phyloP scores from a whole-genome alignment of 169 alveolate genomes.

The Cardiosporidium cionae region DNA sequence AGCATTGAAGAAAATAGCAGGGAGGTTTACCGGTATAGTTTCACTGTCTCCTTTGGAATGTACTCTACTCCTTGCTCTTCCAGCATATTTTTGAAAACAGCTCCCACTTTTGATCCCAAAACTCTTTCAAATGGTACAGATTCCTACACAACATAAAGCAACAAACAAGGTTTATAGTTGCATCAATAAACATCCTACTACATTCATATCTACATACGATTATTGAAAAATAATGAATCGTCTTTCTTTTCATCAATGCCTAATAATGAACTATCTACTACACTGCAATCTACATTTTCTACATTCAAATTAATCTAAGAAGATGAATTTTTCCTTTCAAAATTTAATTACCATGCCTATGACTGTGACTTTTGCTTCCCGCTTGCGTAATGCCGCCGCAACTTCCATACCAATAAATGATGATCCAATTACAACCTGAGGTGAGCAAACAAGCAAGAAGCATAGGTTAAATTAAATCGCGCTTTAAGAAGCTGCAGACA shows the following conservation, averaged over 20 bases:
- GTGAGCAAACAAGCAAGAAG: not conserved
- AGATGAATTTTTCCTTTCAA: too few species aligned
- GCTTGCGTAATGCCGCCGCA: conserved; percentile 23
- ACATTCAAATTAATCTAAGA: too few species aligned
- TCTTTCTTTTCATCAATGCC: too few species aligned
- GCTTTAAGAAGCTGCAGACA: not conserved
- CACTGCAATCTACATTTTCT: not conserved
- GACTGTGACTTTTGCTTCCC: conserved; percentile 23
- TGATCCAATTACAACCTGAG: conserved; percentile 32
- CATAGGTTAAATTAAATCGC: not conserved
- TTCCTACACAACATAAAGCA: conserved; percentile 3
- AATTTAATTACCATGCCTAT: conserved; percentile 14
- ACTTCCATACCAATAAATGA: conserved; percentile 34
- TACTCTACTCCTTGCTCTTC: conserved; percentile 8
- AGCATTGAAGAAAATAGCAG: too few species aligned
- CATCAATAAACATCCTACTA: not conserved
- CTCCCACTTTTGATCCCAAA: conserved; percentile 29
- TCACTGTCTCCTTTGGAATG: too few species aligned
- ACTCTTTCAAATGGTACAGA: conserved; percentile 31
- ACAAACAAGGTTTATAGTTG: not conserved
- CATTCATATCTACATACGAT: too few species aligned
- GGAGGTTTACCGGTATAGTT: too few species aligned
- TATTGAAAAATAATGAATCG: too few species aligned
- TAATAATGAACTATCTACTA: not conserved
- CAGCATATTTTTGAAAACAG: conserved; percentile 6